Evolutionary conservation across 106 monocot genomes (phyloP).

Genomic region (Ottelia alismoides): DNA sequence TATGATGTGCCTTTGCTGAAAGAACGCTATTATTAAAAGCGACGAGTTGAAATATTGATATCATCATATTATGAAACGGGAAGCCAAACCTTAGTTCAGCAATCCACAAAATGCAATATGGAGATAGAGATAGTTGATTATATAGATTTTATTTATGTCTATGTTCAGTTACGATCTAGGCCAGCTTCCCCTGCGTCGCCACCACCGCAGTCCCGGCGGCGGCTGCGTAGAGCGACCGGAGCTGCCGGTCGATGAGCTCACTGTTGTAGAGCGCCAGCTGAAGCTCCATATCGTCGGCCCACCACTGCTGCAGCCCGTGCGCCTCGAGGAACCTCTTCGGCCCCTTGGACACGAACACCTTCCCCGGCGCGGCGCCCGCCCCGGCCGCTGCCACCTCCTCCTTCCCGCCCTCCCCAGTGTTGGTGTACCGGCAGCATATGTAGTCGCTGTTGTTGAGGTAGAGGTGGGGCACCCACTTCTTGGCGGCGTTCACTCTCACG

Average conservation of each 20-base stretch:
- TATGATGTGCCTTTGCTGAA: no score
- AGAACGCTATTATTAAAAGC: no score
- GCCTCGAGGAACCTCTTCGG: constrained; percentile 27
- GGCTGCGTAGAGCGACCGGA: constrained; percentile 12
- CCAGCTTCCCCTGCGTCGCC: no score
- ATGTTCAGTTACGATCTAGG: no score
- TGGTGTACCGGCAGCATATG: constrained; percentile 39
- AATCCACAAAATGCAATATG: no score
- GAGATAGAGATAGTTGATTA: no score
- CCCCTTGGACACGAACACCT: constrained; percentile 19
- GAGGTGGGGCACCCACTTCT: constrained; percentile 41
- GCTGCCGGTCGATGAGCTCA: constrained; percentile 17
- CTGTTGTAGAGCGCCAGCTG: constrained; percentile 13
- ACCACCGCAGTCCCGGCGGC: no score
- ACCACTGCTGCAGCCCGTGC: constrained; percentile 25
- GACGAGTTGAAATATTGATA: no score
- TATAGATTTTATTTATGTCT: no score
- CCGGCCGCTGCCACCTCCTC: neutral
- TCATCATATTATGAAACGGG: no score
- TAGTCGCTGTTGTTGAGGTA: constrained; percentile 57
- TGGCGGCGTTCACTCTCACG: neutral
- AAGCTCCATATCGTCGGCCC: constrained; percentile 28
- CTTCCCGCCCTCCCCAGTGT: constrained; percentile 1
- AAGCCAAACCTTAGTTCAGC: no score
- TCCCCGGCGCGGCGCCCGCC: constrained; percentile 1